Evolutionary conservation across 495 filamentous ascomycete genomes (phyloP).

Genomic region (Penicillium mononematosum): DNA sequence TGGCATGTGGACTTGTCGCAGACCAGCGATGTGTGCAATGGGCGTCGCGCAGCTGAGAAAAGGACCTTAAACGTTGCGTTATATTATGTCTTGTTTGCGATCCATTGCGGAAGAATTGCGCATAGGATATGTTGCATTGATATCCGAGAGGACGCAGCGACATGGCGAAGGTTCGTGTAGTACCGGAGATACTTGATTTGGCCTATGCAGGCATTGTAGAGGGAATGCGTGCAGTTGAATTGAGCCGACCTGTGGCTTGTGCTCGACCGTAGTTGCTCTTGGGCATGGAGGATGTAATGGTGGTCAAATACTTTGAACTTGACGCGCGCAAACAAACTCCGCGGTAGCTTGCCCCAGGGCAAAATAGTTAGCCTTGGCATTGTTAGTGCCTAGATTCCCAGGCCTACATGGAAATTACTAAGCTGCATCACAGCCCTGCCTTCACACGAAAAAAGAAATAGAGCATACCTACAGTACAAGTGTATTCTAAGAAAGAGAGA

Average conservation of each 20-base stretch:
- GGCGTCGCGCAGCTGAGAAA: not conserved
- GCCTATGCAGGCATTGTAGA: constrained; percentile 5
- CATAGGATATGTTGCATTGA: not conserved
- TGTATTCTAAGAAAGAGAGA: too few relatives aligned
- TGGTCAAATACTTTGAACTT: not conserved
- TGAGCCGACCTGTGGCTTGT: not conserved
- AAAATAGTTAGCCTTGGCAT: not conserved
- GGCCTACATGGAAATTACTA: not conserved
- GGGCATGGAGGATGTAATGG: not conserved
- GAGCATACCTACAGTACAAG: too few relatives aligned
- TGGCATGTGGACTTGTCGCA: not conserved
- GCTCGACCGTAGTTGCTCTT: not conserved
- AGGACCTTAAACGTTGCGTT: not conserved
- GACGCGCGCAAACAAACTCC: not conserved
- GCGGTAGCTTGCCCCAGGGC: not conserved
- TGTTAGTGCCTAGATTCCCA: not conserved
- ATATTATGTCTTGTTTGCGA: not conserved
- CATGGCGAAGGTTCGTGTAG: constrained; percentile 5
- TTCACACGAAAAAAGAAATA: too few relatives aligned
- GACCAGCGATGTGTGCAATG: not conserved
- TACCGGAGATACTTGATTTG: not conserved
- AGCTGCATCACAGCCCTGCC: not conserved
- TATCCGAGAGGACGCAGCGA: constrained; percentile 7
- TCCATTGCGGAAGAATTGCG: constrained; percentile 2
- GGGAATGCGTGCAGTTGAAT: not conserved